Evolutionary conservation across 768 basidiomycete genomes (phyloP), one percentile per base, ranked within the genome.

Genomic region (Strobilomyces confusus): DNA sequence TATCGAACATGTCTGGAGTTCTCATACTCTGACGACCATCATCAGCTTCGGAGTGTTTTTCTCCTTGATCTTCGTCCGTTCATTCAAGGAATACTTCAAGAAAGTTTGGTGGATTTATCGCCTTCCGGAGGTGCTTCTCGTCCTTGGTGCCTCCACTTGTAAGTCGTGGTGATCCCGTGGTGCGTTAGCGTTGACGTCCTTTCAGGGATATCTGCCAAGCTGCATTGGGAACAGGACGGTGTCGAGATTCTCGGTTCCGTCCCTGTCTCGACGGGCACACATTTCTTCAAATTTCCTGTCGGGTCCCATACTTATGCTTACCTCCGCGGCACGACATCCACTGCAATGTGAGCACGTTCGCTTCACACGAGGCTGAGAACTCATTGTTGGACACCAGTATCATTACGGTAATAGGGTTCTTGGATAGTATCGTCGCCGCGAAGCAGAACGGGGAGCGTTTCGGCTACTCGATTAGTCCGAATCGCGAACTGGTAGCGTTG

Each of bases 371-470:
- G 17, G 9, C 25, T 6, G 12, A 4, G 23, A 34, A 20, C 55
- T 54, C 30, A 63, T 14, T 25, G 25, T 36, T 49, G n/a, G 0
- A 11, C 19, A 37, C 40, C 19, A 90, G 88, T 30, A 67, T 93
- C 48, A 86, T 91, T 46, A 81, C 89, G 0, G 78, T 95, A 38
- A 80, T 92, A 20, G 97, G 97, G 1, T 97, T 95, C 68, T 74
- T 99, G 55, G 95, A 99, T 67, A 92, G 89, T 55, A 93, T 97
- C 56, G 92, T 94, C 3, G 90, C 94, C 0, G 95, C 95, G 3
- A 97, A 98, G 63, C 94, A 98, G 67, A 95, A 89, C 55, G 83
- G 84, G 0, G 80, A 83, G 4, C 84, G 86, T 13, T 98, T 87
- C 63, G 89, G 91, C 3, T 87, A 98, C 67, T 80, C 89, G 0